Evolutionary conservation across 2,329 filamentous ascomycete genomes (phyloP).

Genomic region (Microdochium bolleyi): DNA sequence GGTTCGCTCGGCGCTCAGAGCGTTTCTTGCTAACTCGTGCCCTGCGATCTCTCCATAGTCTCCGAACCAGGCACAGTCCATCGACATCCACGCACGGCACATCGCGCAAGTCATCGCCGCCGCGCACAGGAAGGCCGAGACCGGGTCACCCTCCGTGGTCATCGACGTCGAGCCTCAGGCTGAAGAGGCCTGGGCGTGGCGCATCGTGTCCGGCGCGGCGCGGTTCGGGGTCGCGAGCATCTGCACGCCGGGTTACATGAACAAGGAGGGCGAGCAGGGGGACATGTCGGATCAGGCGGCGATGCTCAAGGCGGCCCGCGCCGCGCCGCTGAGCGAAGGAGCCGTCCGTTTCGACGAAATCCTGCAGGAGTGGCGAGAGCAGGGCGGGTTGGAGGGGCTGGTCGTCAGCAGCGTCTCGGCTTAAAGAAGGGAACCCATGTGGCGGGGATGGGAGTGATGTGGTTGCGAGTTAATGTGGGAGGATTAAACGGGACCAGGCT

Average conservation of each 20-base stretch:
- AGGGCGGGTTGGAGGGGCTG: constrained; percentile 16
- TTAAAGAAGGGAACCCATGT: too few relatives aligned
- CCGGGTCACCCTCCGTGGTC: constrained; percentile 7
- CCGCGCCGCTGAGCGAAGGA: constrained; percentile 20
- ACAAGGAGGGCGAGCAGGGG: constrained; percentile 30
- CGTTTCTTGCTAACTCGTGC: too few relatives aligned
- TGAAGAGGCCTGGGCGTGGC: constrained; percentile 38
- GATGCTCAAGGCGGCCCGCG: constrained; percentile 20
- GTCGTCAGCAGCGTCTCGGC: background rate
- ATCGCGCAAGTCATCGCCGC: constrained; percentile 23
- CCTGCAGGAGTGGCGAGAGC: constrained; percentile 17
- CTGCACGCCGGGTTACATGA: constrained; percentile 49
- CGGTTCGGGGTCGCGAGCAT: constrained; percentile 29
- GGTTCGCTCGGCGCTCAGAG: too few relatives aligned
- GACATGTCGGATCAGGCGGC: constrained; percentile 14
- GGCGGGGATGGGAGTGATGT: too few relatives aligned
- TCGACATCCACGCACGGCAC: constrained; percentile 10
- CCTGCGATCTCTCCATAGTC: background rate
- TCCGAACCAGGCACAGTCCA: constrained; percentile 12
- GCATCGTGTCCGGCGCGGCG: constrained; percentile 21
- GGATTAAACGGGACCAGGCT: too few relatives aligned
- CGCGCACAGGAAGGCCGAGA: constrained; percentile 18
- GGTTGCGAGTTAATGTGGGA: too few relatives aligned
- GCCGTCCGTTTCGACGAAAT: constrained; percentile 20
- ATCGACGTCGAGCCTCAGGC: constrained; percentile 36